Base-by-base conservation (phyloP, 805 yeast genomes). In the Priceomyces castillae region DNA sequence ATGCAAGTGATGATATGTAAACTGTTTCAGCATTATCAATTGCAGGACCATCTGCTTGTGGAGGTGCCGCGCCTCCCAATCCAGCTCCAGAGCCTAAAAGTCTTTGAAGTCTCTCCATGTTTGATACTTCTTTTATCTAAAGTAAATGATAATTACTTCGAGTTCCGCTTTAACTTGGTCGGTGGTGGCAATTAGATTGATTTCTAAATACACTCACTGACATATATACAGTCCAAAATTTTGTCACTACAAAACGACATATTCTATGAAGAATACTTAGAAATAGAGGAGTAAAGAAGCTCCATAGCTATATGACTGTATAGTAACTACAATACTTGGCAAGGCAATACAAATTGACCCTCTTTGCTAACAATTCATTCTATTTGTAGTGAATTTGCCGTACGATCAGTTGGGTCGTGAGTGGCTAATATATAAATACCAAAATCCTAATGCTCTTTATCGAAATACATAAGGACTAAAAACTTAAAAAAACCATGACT, bases 21-120 rank as follows among this genome's bases (percentile, higher is more conserved):
- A 94, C 97, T 0, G 98, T 90, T 68, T 94, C 99, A 33, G 96
- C 86, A 56, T 92, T 90, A 67, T 92, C 99, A 41, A 90, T 86
- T 36, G 88, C 86, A 17, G 92, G 92, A 1, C 86, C 81, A 58
- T 88, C 96, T 6, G 63, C 50, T 41, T 61, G 67, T 1, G 77
- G 72, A 18, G 73, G 71, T 10, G 74, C 70, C 2, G 64, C 67
- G 19, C 76, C 71, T 11, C 74, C 74, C 30, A 64, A 52, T 15
- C 80, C 81, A 10, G 69, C 72, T 11, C 74, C 72, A 6, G 64
- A 51, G 12, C 76, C 77, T 44, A 74, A 62, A 49, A 74, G 59
- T 63, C 77, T 63, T 49, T 73, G 78, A 62, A 74, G 66, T 61
- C 77, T 66, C 53, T 74, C 79, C 79, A 74, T 74, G 28, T 41